Conservation (phyloP, 768 basidiomycete species). For the Boletus rubescentipes region DNA sequence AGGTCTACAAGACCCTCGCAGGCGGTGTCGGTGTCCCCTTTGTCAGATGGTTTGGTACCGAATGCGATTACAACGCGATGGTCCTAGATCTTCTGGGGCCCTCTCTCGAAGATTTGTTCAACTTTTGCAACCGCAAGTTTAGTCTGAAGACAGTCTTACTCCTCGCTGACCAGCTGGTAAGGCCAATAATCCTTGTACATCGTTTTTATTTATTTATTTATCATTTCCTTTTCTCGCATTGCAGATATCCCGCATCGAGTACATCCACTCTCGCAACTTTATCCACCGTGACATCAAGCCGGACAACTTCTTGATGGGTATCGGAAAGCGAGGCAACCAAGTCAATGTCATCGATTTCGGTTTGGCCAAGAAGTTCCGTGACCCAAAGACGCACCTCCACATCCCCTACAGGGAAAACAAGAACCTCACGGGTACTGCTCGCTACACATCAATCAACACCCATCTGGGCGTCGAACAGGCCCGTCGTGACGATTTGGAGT, state of each 20-base stretch:
- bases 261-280: slow-evolving; percentile 99
- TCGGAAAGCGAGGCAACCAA: slow-evolving; percentile 99
- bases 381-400: slow-evolving; percentile 99
- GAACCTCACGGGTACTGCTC: slow-evolving; percentile 97
- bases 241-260: slow-evolving; percentile 97
- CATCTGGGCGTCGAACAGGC: slow-evolving; percentile 98
- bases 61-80: slow-evolving; percentile 99
- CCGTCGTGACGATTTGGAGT: slow-evolving; percentile 96
- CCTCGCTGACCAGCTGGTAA: slow-evolving; percentile 92
- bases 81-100: slow-evolving; percentile 95
- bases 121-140: slow-evolving; percentile 97
- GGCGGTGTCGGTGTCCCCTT: slow-evolving; percentile 99
- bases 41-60: slow-evolving; percentile 90
- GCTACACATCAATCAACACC: slow-evolving; percentile 99
- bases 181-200: fast-evolving
- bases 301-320: slow-evolving; percentile 99
- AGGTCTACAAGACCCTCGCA: slow-evolving; percentile 95
- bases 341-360: slow-evolving; percentile 99
- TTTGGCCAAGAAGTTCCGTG: slow-evolving; percentile 99
- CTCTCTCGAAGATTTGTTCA: slow-evolving; percentile 88
- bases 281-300: slow-evolving; percentile 98
- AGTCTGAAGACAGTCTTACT: slow-evolving; percentile 94
- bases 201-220: slow-evolving; percentile 48
- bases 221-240: slow-evolving; percentile 13
- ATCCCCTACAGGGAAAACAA: slow-evolving; percentile 99